Evolutionary conservation across 495 filamentous ascomycete species (phyloP), one percentile per base, ranked within the genome.

Genomic region (Annulohypoxylon bovei): DNA sequence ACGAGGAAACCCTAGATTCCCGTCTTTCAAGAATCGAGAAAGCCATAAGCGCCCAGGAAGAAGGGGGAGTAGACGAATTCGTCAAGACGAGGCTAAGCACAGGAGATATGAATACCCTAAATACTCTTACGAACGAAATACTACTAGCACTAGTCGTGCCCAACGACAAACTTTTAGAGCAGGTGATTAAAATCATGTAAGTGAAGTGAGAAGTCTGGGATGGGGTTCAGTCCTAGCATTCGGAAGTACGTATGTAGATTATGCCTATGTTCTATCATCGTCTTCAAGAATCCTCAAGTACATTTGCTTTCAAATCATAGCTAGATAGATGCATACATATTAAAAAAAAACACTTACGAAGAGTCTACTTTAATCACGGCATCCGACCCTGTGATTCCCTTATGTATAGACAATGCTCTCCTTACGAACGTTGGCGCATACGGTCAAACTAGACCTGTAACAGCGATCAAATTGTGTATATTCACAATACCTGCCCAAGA

Each of bases 51-150:
- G 42, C 18, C 22, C 63, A 76, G 14, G 33, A 54, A 11, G 63
- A 61, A 47, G 58, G 27, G 14, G 66, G 65, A 30, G 56, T 76
- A n/a, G 65, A 65, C 20, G 66, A 63, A 7, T 74, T 74, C 35
- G 39, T 76, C 32, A 37, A 44, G 6, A n/a, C n/a, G 6, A 70
- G 62, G n/a, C 68, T 76, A 1, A 47, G 16, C 9, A 27, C 54
- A 9, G 68, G 68, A 27, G 40, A 55, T 6, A 8, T 23, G 9
- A 44, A 55, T 14, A n/a, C 47, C 14, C 23, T 76, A 35, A 62
- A 69, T 33, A 32, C 44, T 3, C 59, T 72, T 4, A 50, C 63
- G 4, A 66, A 64, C 30, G 74, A 76, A 22, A 30, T 76, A 6
- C 55, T 76, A 1, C 49, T 76, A 9, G 72, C 67, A 6, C 49